phyloP scores from a whole-genome alignment of 2,329 filamentous ascomycete genomes.

The Apiospora pterosperma region DNA sequence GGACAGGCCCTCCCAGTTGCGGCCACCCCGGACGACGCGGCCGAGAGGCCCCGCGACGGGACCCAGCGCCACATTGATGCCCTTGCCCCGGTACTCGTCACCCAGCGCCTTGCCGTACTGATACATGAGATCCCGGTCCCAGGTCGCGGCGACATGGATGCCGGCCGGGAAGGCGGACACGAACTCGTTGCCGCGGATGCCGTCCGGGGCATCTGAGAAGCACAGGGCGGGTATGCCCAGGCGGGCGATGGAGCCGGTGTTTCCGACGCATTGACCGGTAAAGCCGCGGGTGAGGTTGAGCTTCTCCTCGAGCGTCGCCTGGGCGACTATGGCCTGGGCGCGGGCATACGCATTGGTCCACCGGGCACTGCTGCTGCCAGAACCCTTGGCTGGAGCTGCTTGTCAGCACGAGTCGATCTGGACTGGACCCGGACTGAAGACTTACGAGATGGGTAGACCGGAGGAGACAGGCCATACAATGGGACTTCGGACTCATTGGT shows the following conservation, averaged over 20 bases:
- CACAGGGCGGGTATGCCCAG: conserved; percentile 40
- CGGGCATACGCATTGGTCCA: conserved; percentile 68
- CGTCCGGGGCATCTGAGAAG: conserved; percentile 33
- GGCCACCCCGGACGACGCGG: conserved; percentile 38
- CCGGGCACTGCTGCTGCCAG: conserved; percentile 39
- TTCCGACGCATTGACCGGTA: conserved; percentile 39
- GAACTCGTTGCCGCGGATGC: conserved; percentile 37
- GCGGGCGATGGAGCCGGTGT: conserved; percentile 34
- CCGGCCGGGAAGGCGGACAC: conserved; percentile 48
- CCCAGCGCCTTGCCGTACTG: conserved; percentile 30
- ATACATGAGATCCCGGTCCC: conserved; percentile 55
- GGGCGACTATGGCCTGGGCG: conserved; percentile 64
- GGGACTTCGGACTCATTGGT: conserved; percentile 28
- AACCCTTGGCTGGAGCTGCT: conserved; percentile 52
- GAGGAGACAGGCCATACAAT: conserved; percentile 49
- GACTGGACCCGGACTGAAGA: conserved; percentile 7
- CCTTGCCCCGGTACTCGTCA: conserved; percentile 31
- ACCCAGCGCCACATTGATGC: conserved; percentile 31
- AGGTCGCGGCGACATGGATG: conserved; percentile 58
- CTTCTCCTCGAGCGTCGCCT: conserved; percentile 75
- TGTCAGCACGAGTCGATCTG: neutral
- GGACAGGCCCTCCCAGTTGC: conserved; percentile 42
- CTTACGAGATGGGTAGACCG: conserved; percentile 51
- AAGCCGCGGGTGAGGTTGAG: conserved; percentile 26
- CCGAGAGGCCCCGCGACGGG: conserved; percentile 67